Conservation (phyloP, 345 rosid species). For the Microthlaspi erraticum region DNA sequence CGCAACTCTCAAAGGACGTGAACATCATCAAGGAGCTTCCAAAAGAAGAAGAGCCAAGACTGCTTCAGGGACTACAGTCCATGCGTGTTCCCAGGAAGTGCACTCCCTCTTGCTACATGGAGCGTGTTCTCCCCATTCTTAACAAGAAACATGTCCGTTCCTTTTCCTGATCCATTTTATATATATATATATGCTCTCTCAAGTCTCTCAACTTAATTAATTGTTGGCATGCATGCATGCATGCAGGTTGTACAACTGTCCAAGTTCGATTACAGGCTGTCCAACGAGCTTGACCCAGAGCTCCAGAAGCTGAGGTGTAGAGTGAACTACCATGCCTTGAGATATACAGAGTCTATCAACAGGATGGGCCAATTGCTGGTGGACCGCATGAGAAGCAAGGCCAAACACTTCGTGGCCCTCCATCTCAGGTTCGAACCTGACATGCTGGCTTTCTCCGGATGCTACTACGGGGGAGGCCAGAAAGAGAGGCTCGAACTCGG, state of each 20-base stretch:
- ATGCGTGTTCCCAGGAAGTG: conserved; percentile 95
- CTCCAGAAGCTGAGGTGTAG: conserved; percentile 95
- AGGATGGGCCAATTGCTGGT: conserved; percentile 69
- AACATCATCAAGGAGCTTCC: conserved; percentile 75
- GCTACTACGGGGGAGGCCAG: conserved; percentile 91
- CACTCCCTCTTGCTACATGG: conserved; percentile 51
- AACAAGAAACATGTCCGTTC: conserved; percentile 44
- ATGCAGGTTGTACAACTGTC: conserved; percentile 84
- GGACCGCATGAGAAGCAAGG: conserved; percentile 70
- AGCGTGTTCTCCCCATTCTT: conserved; percentile 45
- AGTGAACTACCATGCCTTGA: conserved; percentile 86
- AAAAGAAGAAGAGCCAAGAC: conserved; percentile 53
- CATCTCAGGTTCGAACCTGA: conserved; percentile 97
- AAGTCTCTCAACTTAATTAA: no score
- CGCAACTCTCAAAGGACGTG: conserved; percentile 69
- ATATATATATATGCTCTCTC: no score
- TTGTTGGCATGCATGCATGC: no score
- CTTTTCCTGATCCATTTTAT: no score
- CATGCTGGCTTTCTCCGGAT: conserved; percentile 98
- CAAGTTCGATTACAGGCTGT: conserved; percentile 90
- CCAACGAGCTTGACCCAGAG: conserved; percentile 66
- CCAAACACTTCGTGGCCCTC: conserved; percentile 75
- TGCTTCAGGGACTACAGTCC: conserved; percentile 48
- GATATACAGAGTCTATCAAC: conserved; percentile 67
- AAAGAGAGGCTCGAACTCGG: conserved; percentile 78